Percentiles rank a stretch among this genome's conserved stretches.
Evolutionary conservation across 2,329 filamentous ascomycete species (phyloP).

Genomic region (Cladobotryum protrusum): DNA sequence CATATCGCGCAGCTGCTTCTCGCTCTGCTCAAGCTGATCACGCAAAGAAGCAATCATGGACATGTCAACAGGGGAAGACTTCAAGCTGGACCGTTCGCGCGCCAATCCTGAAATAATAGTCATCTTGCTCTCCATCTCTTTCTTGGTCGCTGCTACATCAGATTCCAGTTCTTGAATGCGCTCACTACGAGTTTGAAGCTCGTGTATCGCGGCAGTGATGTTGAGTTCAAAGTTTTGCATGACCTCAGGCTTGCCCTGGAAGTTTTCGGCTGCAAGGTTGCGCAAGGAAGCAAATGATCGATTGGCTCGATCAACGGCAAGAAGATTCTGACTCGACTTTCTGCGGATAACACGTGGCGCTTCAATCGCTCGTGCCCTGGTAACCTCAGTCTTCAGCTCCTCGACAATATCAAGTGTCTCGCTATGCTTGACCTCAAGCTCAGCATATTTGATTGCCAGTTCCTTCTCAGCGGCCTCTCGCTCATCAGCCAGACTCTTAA

Average conservation of each 20-base stretch:
- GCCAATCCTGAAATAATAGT: slow-evolving; percentile 92
- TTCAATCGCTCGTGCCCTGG: slow-evolving; percentile 62
- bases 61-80: slow-evolving; percentile 79
- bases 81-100: slow-evolving; percentile 84
- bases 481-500: slow-evolving; percentile 65
- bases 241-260: slow-evolving; percentile 73
- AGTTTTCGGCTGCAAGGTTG: slow-evolving; percentile 80
- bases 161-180: slow-evolving; percentile 84
- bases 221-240: slow-evolving; percentile 93
- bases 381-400: slow-evolving; percentile 80
- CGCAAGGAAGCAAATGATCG: slow-evolving; percentile 84
- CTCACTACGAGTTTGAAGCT: slow-evolving; percentile 80
- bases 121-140: slow-evolving; percentile 96
- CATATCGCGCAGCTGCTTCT: slow-evolving; percentile 69
- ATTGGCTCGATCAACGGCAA: slow-evolving; percentile 84
- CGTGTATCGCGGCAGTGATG: slow-evolving; percentile 85
- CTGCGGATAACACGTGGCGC: slow-evolving; percentile 74
- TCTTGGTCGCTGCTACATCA: slow-evolving; percentile 75
- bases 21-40: slow-evolving; percentile 81
- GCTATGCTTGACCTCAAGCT: slow-evolving; percentile 75
- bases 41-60: slow-evolving; percentile 81
- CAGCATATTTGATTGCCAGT: slow-evolving; percentile 71
- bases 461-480: slow-evolving; percentile 70
- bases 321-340: slow-evolving; percentile 85
- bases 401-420: slow-evolving; percentile 81